Conservation (phyloP, 2,329 filamentous ascomycete species). For the Diaporthe humulicola region DNA sequence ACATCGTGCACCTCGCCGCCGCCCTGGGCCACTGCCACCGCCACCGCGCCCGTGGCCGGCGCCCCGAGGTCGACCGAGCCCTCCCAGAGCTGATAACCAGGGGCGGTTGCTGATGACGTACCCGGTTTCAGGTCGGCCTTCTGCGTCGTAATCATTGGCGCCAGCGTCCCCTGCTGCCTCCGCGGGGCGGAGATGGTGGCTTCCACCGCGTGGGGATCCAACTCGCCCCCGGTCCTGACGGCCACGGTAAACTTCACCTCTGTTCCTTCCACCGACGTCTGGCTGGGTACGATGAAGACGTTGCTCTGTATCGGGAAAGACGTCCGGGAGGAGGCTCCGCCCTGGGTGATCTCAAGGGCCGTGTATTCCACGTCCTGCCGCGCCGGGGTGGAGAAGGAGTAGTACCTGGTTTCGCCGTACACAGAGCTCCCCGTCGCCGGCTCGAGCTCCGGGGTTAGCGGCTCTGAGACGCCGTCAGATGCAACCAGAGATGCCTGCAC, state of each 20-base stretch:
- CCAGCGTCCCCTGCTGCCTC: not conserved
- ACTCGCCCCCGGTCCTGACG: not conserved
- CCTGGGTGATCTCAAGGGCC: not conserved
- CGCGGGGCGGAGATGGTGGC: not conserved
- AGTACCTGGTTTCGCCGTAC: not conserved
- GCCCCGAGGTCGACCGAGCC: not conserved
- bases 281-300: not conserved
- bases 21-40: not conserved
- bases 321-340: too few relatives aligned
- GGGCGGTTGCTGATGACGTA: not conserved
- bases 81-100: not conserved
- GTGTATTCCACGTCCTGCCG: not conserved
- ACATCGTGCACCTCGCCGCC: not conserved
- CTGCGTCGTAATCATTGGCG: not conserved
- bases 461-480: not conserved
- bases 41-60: not conserved
- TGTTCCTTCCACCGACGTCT: not conserved
- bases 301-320: not conserved
- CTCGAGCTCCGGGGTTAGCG: not conserved
- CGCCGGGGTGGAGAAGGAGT: not conserved
- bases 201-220: too few relatives aligned
- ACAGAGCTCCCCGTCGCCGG: not conserved
- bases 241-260: not conserved
- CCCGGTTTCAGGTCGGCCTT: too few relatives aligned
- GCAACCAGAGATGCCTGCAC: not conserved